Evolutionary conservation across 2,329 filamentous ascomycete species (phyloP), one percentile per base, ranked within the genome.

Genomic region (Emericellopsis atlantica): DNA sequence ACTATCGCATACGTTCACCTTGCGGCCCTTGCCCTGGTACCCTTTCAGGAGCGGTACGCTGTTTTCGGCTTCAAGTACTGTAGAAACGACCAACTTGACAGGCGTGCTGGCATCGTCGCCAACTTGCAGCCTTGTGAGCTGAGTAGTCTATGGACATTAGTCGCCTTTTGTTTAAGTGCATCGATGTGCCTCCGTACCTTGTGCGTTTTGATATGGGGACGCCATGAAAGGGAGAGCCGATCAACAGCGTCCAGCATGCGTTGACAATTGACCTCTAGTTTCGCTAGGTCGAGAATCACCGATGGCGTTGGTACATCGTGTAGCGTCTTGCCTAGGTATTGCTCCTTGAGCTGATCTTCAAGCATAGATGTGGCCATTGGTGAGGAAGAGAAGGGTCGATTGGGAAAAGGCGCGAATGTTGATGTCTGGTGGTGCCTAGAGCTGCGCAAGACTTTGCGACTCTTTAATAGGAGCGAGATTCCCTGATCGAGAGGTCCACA

Each of bases 201-300:
- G 56, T 89, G 84, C 18, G 82, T 86, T 60, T 89, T 89, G 43
- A 88, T 75, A 54, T 89, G 84, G 2, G 80, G 78, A 43, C 84
- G 67, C 62, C 85, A 88, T 8, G 68, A 70, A 14, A 87, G 66
- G 0, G 69, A 65, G 10, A 88, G 59, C 32, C 64, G 60, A 26
- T 68, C 54, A 4, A 73, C 69, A 1, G 81, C 73, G 5, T 75
- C 64, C 6, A 85, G 69, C 81, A 90, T 88, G 26, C 72, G 65
- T 42, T 65, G 58, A 57, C 83, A 89, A 53, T 89, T 86, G 37
- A 66, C 62, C 43, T 72, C 65, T 16, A 85, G 59, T 39, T 80
- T 76, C 9, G 74, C 74, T 11, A 76, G 55, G 54, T 89, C 83
- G 4, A 89, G 59, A 23, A 88, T 64, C 1, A 72, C 73, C 1